Base-by-base conservation (phyloP, 106 monocot species). In the Chionographis japonica region DNA sequence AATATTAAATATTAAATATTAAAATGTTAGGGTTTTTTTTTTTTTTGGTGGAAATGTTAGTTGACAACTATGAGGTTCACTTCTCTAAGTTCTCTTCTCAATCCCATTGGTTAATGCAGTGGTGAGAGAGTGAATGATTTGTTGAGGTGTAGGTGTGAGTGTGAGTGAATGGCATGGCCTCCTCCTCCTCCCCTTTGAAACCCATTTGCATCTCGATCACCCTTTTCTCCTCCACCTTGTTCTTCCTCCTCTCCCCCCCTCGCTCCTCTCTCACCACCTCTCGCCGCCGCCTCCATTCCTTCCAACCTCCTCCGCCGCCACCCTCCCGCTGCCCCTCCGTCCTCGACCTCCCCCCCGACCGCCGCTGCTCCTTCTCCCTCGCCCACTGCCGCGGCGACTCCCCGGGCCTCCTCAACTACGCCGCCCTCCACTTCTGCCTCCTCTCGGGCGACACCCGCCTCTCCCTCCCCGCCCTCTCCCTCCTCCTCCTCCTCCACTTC, bases 401-500 rank as follows among this genome's bases (percentile, higher is more conserved):
- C 62, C 39, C 40, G 14, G 70, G 74, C 77, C 39, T 83, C 52
- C 18, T 92, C 80, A 69, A 87, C 82, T 85, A 88, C 73, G 71
- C 56, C 63, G 39, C 77, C 52, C 27, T 87, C 73, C 84, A 79
- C 63, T 65, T 52, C 73, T 77, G 82, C 57, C 54, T 68, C 16
- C 59, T 79, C 64, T 8, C 14, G 43, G 67, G 68, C 2, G 41
- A 68, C 55, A 50, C 49, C 35, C 56, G 16, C 68, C 68, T 83
- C 58, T 83, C 81, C 56, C 70, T 86, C 73, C 77, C 83, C 50
- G 16, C 55, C 17, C 86, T 88, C 74, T 35, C 62, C 62, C 74
- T 91, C 66, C 52, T 86, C 56, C 78, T 89, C 69, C 53, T 75
- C 57, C 57, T 88, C 68, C 85, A 79, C 67, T 91, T 90, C 83